Percentiles rank a stretch among this genome's conserved stretches.
phyloP scores from a whole-genome alignment of 345 rosid genomes.

The Boechera divaricarpa region DNA sequence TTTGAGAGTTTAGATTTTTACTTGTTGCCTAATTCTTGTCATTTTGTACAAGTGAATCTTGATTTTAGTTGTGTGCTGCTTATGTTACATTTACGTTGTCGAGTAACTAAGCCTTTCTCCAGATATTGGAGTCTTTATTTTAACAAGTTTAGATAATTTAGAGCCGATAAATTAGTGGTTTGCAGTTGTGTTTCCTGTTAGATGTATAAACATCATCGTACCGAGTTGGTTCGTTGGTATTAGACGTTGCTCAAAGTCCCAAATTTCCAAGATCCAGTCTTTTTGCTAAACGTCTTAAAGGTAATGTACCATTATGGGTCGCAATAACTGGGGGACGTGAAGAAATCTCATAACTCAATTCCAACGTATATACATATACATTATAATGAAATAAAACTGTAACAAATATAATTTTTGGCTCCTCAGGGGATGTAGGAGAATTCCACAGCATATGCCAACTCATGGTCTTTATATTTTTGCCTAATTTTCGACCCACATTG shows the following conservation, averaged over 20 bases:
- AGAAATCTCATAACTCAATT: background rate
- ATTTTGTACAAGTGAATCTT: slow-evolving; percentile 10
- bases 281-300: slow-evolving; percentile 38
- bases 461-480: no score
- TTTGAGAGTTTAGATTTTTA: background rate
- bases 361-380: background rate
- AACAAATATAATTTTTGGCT: no score
- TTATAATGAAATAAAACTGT: no score
- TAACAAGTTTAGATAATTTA: background rate
- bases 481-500: no score
- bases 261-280: slow-evolving; percentile 68
- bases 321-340: no score
- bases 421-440: no score
- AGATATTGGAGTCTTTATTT: background rate
- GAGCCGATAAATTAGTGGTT: background rate
- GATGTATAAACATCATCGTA: slow-evolving; percentile 94
- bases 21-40: slow-evolving; percentile 13
- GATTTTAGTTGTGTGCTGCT: slow-evolving; percentile 6
- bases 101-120: background rate
- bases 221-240: slow-evolving; percentile 86
- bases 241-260: slow-evolving; percentile 76
- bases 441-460: no score
- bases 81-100: background rate
- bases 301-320: no score
- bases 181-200: slow-evolving; percentile 69